phyloP scores from a whole-genome alignment of 371 early-diverging fungal genomes.

The Gilbertella persicaria region DNA sequence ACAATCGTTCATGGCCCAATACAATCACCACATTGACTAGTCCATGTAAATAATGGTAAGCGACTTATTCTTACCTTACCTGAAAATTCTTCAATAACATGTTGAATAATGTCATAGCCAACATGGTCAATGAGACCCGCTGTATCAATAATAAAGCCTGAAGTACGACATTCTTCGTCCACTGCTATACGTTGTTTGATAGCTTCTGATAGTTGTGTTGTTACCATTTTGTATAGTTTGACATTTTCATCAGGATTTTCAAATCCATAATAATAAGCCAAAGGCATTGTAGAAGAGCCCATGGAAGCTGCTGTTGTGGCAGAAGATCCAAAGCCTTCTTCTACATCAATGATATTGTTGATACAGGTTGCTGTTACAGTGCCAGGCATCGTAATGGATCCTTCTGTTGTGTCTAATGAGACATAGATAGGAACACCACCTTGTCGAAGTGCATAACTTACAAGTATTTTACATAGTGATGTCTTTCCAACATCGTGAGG shows the following conservation, averaged over 20 bases:
- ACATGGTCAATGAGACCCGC: constrained; percentile 63
- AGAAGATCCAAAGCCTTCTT: constrained; percentile 86
- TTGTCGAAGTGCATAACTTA: constrained; percentile 83
- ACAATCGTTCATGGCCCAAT: constrained; percentile 91
- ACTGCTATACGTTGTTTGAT: constrained; percentile 66
- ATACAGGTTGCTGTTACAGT: constrained; percentile 80
- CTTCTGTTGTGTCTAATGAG: constrained; percentile 86
- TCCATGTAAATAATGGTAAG: too few relatives aligned
- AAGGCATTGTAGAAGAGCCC: constrained; percentile 73
- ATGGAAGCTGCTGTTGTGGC: constrained; percentile 68
- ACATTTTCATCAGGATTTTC: constrained; percentile 74
- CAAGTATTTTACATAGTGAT: constrained; percentile 76
- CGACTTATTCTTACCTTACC: constrained; percentile 47
- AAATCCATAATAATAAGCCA: constrained; percentile 93
- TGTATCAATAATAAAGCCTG: constrained; percentile 74
- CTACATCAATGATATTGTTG: constrained; percentile 76
- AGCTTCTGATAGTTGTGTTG: constrained; percentile 61
- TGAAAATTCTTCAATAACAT: constrained; percentile 65
- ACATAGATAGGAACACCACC: constrained; percentile 80
- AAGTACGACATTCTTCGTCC: constrained; percentile 64
- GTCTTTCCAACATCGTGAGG: constrained; percentile 93
- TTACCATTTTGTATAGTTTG: constrained; percentile 71
- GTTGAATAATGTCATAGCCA: constrained; percentile 67
- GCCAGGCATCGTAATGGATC: constrained; percentile 86
- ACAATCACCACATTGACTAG: constrained; percentile 83